Evolutionary conservation across 352 stramenopile genomes (phyloP).

Genomic region (Halophytophthora polymorphica): DNA sequence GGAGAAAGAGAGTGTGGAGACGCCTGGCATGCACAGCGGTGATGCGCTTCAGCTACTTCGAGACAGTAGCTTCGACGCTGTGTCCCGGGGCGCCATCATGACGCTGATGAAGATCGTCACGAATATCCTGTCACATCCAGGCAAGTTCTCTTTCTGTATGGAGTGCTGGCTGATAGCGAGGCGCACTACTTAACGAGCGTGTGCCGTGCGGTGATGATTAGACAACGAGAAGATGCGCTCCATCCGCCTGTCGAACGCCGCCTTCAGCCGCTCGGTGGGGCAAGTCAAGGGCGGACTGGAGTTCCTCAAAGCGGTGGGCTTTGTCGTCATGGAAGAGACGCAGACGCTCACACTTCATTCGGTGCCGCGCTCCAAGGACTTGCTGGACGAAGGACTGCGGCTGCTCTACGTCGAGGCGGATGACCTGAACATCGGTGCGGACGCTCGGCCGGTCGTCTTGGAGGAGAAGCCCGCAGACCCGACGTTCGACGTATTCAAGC

Average conservation of each 20-base stretch:
- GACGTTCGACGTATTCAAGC: conserved; percentile 78
- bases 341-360: conserved; percentile 42
- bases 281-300: conserved; percentile 65
- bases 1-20: background rate
- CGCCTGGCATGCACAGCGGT: conserved; percentile 36
- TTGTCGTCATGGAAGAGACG: conserved; percentile 46
- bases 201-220: conserved; percentile 15
- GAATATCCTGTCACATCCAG: conserved; percentile 79
- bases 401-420: conserved; percentile 75
- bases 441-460: conserved; percentile 45
- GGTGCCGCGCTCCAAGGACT: conserved; percentile 15
- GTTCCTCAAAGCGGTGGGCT: conserved; percentile 69
- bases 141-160: conserved; percentile 21
- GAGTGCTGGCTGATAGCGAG: background rate
- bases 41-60: conserved; percentile 71
- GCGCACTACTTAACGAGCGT: background rate
- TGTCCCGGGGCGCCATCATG: conserved; percentile 49
- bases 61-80: conserved; percentile 73
- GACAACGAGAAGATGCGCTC: conserved; percentile 80
- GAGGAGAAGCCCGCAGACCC: conserved; percentile 30
- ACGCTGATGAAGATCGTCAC: conserved; percentile 87
- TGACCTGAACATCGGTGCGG: conserved; percentile 57
- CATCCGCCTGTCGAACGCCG: conserved; percentile 76
- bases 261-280: conserved; percentile 69
- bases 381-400: conserved; percentile 49